Percentiles rank a stretch among this genome's conserved stretches.
These are phyloP conservation scores for Quercus agrifolia DNA, from an alignment of 306 rosid species.

Conservation along the genomic window DNA sequence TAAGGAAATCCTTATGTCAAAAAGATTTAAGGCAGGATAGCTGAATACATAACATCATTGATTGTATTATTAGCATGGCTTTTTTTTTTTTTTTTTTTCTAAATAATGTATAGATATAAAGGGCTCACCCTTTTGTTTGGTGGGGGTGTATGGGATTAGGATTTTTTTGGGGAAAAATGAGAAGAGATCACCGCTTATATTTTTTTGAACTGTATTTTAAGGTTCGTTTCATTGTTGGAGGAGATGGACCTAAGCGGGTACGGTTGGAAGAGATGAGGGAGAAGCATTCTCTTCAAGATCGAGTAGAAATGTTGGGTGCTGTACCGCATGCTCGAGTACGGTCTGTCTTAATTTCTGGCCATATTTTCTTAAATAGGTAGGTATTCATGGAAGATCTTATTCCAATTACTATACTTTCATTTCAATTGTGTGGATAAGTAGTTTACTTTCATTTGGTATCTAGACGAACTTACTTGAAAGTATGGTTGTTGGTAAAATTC, in stretches of 20 bases:
- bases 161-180: neutral
- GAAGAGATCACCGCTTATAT: neutral
- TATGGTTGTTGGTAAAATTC: neutral
- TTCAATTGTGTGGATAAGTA: neutral
- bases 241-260: constrained; percentile 94
- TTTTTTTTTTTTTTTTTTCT: neutral
- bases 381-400: neutral
- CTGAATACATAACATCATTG: too few relatives aligned
- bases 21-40: too few relatives aligned
- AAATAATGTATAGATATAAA: neutral
- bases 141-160: neutral
- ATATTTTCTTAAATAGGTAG: constrained; percentile 89
- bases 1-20: too few relatives aligned
- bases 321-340: constrained; percentile 79
- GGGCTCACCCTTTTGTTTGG: neutral
- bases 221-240: constrained; percentile 90
- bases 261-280: constrained; percentile 97
- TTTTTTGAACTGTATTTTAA: constrained; percentile 28
- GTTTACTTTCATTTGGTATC: neutral
- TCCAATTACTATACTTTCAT: neutral
- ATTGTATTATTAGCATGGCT: too few relatives aligned
- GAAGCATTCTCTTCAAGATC: constrained; percentile 89
- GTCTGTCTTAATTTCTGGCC: constrained; percentile 75
- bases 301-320: constrained; percentile 92
- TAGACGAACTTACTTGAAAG: neutral